Base-by-base conservation (phyloP, 1,139 yeast genomes). In the Debaryomycetaceae sp. region DNA sequence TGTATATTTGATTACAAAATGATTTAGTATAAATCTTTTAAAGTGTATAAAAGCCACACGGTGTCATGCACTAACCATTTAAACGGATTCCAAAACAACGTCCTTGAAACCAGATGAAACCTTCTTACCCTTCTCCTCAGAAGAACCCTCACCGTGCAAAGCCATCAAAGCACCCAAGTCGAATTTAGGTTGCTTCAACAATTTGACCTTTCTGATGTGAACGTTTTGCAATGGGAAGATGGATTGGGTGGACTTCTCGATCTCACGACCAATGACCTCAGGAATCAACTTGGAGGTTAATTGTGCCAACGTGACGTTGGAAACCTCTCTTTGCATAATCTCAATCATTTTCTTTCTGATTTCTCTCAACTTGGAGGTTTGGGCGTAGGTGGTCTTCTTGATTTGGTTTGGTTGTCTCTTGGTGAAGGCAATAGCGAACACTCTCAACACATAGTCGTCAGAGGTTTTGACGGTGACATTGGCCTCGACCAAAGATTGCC, bases 401-500 rank as follows among this genome's bases (percentile, higher is more conserved):
- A 73, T 71, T 63, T 73, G 78, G 69, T 73, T 73, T 55, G 72
- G 70, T 65, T 73, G 78, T 72, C 77, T 73, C 67, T 72, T 72
- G 65, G 78, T 74, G 74, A 73, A 72, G 51, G 78, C 78, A 67
- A 74, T 73, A 55, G 78, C 77, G 55, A 74, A 74, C 49, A 74
- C 68, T 65, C 78, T 70, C 61, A 73, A 68, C 51, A 72, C 72
- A 66, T 74, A 71, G 59, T 74, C 78, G 59, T 74, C 78, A 49
- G 78, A 58, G 53, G 78, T 74, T 66, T 73, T 74, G 55, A 73
- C 78, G 52, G 78, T 74, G 51, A 72, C 78, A 54, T 72, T 73
- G 58, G 78, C 78, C 63, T 74, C 78, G 51, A 74, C 78, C 62
- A 74, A 70, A 44, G 78, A 73, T 69, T 74, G 79, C 79, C 79